Evolutionary conservation across 768 basidiomycete species (phyloP), one percentile per base, ranked within the genome.

Genomic region (Mycena latifolia): DNA sequence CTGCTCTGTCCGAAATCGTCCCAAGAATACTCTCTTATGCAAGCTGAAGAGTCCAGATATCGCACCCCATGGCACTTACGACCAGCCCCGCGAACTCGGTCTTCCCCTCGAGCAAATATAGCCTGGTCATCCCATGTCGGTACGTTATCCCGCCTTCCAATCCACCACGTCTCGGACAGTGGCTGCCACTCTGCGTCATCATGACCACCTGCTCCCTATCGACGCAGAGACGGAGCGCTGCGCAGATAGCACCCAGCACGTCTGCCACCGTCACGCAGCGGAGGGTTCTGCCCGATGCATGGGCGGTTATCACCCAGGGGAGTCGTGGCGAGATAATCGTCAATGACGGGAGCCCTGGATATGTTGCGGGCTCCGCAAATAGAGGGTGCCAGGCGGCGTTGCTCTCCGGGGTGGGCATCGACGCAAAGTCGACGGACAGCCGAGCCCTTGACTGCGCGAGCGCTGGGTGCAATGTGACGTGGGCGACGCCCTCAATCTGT

Each of bases 301-400:
- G 69, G 51, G 48, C 71, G 17, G 66, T 70, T 61, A 70, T 66
- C 39, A 53, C 57, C 67, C 70, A 71, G 3, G 70, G 70, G 12
- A 71, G 57, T 0, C 37, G 31, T 0, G 33, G 24, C 1, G 57
- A 51, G 20, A 65, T 31, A 28, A 71, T 55, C 22, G 70, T 62
- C 51, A 69, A 22, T 24, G 70, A 71, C 28, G 72, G 67, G n/a
- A 72, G 69, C 25, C 8, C 60, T 12, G 68, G 71, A 24, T 27
- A 28, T 4, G 66, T 67, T 43, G 68, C 67, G 1, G 64, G 64
- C 39, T 55, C 33, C 28, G 51, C 39, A n/a, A 24, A 63, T 11
- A 50, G 27, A 33, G 11, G 29, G 24, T 35, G 5, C 55, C 29
- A 57, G 51, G 43, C 50, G 37, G 63, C 43, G 50, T 54, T 58